Evolutionary conservation across 192 early-diverging fungal species (phyloP).

Genomic region (Phlyctochytrium bullatum): DNA sequence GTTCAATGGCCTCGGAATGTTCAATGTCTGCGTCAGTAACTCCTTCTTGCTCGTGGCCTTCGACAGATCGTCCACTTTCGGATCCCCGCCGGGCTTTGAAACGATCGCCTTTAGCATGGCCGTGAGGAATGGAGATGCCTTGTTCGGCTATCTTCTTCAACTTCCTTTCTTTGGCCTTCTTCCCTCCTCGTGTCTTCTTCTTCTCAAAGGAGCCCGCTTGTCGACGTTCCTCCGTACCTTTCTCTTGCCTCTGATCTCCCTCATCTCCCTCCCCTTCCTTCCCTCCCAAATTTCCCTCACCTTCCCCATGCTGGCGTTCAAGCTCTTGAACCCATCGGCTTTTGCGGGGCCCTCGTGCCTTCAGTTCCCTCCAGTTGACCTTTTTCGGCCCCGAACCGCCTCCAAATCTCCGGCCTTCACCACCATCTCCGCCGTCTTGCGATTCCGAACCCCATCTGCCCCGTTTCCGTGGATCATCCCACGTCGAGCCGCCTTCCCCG

Average conservation of each 20-base stretch:
- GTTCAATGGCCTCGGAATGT: no score
- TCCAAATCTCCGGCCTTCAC: no score
- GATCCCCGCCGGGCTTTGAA: no score
- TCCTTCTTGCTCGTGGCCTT: no score
- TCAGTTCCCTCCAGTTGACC: conserved; percentile 13
- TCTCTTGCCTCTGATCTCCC: background rate
- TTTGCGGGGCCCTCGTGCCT: conserved; percentile 1
- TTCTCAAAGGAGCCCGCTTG: background rate
- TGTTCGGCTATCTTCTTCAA: conserved; percentile 14
- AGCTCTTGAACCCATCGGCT: conserved; percentile 19
- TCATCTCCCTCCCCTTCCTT: background rate
- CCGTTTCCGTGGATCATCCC: no score
- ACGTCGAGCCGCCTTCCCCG: no score
- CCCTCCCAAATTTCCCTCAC: background rate
- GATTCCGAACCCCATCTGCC: no score
- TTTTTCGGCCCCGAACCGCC: background rate
- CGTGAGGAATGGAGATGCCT: no score
- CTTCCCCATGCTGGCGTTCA: conserved; percentile 11
- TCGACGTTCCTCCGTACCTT: background rate
- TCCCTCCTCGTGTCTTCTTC: conserved; percentile 32
- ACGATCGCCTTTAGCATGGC: no score
- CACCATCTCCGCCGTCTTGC: no score
- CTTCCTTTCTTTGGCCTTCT: conserved; percentile 25
- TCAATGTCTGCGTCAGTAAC: no score
- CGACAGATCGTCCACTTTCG: no score